Percentiles rank a stretch among this genome's conserved stretches.
phyloP scores from a whole-genome alignment of 352 stramenopile species.

The Phytophthora boehmeriae region DNA sequence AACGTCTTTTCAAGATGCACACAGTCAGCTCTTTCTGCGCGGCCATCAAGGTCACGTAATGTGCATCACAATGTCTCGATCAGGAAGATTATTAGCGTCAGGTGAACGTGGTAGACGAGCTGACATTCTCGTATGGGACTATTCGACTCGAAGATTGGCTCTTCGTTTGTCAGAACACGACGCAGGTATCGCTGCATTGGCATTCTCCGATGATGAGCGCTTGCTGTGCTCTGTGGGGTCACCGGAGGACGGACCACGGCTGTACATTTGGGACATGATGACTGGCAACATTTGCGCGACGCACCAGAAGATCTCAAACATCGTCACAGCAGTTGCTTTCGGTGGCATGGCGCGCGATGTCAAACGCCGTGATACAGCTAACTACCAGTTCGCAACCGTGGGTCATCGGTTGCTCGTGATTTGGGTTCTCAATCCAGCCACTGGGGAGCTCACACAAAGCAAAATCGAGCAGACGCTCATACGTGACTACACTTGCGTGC shows the following conservation, averaged over 20 bases:
- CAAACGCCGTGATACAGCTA: constrained; percentile 88
- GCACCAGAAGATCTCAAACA: constrained; percentile 69
- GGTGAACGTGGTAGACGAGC: constrained; percentile 81
- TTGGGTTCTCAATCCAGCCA: constrained; percentile 89
- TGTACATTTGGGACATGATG: constrained; percentile 92
- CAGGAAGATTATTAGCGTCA: constrained; percentile 82
- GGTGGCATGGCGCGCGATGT: constrained; percentile 89
- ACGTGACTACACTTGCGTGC: constrained; percentile 84
- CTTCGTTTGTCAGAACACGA: constrained; percentile 93
- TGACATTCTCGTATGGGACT: constrained; percentile 93
- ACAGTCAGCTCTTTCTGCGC: constrained; percentile 84
- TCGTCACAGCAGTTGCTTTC: constrained; percentile 71
- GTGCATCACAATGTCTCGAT: constrained; percentile 79
- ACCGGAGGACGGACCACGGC: constrained; percentile 73
- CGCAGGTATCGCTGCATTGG: constrained; percentile 80
- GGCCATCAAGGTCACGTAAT: constrained; percentile 86
- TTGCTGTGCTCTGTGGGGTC: constrained; percentile 84
- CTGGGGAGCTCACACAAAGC: constrained; percentile 68
- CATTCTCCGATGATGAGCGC: constrained; percentile 92
- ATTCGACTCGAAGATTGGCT: constrained; percentile 59
- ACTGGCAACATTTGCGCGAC: constrained; percentile 90
- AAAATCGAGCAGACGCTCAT: constrained; percentile 82
- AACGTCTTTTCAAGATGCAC: constrained; percentile 71
- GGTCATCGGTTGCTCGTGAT: constrained; percentile 72
- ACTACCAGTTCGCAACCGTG: constrained; percentile 90